phyloP scores from a whole-genome alignment of 306 rosid genomes.

The Quercus berberidifolia region DNA sequence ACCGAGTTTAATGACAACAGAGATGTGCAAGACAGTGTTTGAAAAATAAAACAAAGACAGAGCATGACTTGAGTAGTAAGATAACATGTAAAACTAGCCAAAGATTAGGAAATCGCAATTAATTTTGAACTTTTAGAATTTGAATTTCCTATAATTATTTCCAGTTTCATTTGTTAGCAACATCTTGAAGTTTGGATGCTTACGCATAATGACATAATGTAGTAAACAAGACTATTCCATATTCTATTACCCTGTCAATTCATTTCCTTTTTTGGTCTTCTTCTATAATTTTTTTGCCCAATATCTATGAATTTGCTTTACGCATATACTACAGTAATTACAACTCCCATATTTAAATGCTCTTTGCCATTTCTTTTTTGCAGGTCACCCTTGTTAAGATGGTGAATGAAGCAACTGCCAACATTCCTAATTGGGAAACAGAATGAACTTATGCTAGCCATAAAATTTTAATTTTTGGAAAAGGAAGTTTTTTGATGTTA shows the following conservation, averaged over 20 bases:
- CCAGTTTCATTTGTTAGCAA: background rate
- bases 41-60: background rate
- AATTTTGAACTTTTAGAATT: background rate
- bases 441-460: slow-evolving; percentile 16
- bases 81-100: too few species aligned
- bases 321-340: background rate
- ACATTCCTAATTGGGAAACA: slow-evolving; percentile 72
- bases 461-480: background rate
- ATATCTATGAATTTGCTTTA: background rate
- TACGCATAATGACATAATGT: too few species aligned
- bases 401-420: slow-evolving; percentile 87
- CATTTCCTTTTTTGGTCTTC: background rate
- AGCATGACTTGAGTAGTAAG: too few species aligned
- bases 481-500: background rate
- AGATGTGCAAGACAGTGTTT: background rate
- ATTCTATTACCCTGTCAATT: background rate
- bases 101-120: background rate
- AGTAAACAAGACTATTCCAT: background rate
- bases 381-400: slow-evolving; percentile 88
- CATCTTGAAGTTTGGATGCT: background rate
- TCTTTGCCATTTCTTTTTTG: slow-evolving; percentile 18
- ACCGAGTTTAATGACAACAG: background rate
- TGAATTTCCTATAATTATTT: background rate
- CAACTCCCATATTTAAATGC: slow-evolving; percentile 5
- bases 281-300: background rate